These are phyloP conservation scores for Cryptococcus sp. DNA, from an alignment of 1,284 basidiomycete genomes.

Conservation along the genomic window DNA sequence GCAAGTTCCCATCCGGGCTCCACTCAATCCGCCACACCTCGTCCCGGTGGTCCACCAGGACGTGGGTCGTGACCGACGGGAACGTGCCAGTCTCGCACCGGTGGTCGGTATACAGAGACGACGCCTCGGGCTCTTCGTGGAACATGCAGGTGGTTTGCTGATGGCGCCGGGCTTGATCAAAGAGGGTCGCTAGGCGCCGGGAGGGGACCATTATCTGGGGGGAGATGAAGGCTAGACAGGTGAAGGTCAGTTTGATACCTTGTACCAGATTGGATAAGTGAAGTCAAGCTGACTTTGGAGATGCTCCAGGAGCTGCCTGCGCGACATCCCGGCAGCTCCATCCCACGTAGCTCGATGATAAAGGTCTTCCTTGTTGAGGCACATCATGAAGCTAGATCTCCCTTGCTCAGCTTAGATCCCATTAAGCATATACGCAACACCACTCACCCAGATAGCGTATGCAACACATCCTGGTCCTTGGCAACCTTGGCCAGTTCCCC, in stretches of 20 bases:
- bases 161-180: slow-evolving; percentile 78
- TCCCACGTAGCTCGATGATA: slow-evolving; percentile 82
- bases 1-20: slow-evolving; percentile 79
- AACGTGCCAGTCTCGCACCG: slow-evolving; percentile 74
- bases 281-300: slow-evolving; percentile 79
- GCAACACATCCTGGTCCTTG: slow-evolving; percentile 71
- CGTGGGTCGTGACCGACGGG: slow-evolving; percentile 76
- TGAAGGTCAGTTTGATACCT: slow-evolving; percentile 50
- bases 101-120: slow-evolving; percentile 85
- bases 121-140: slow-evolving; percentile 62
- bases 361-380: slow-evolving; percentile 76
- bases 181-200: slow-evolving; percentile 74
- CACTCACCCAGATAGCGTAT: slow-evolving; percentile 74
- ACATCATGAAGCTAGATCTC: slow-evolving; percentile 74
- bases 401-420: neutral
- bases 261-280: neutral
- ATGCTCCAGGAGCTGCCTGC: slow-evolving; percentile 68
- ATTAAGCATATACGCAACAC: neutral
- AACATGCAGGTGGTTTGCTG: slow-evolving; percentile 77
- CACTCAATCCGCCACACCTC: slow-evolving; percentile 96
- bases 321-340: slow-evolving; percentile 74
- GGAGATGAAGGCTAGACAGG: slow-evolving; percentile 77
- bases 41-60: slow-evolving; percentile 79
- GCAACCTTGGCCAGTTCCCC: slow-evolving; percentile 79
- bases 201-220: slow-evolving; percentile 89